Evolutionary conservation across 371 early-diverging fungal species (phyloP).

Genomic region (Mortierella sp.): DNA sequence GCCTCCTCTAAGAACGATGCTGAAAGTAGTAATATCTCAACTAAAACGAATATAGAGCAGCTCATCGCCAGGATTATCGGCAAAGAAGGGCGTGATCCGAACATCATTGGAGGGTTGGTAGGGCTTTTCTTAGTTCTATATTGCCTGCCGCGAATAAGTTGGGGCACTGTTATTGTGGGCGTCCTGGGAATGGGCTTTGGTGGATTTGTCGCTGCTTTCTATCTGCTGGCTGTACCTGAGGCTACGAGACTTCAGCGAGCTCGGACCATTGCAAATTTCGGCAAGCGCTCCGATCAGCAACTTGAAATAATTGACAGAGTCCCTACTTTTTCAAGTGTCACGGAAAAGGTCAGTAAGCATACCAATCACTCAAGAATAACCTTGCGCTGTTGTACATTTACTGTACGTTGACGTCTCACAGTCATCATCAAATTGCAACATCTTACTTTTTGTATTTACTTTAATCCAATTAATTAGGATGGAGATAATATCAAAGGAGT

Average conservation of each 20-base stretch:
- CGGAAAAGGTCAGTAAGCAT: conserved; percentile 18
- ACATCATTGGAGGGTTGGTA: conserved; percentile 1
- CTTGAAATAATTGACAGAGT: conserved; percentile 36
- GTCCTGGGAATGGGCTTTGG: conserved; percentile 39
- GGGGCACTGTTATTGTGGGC: conserved; percentile 30
- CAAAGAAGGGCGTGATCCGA: conserved; percentile 17
- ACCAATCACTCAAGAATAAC: not conserved
- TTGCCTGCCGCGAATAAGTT: conserved; percentile 19
- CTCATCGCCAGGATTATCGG: not conserved
- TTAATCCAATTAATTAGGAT: not conserved
- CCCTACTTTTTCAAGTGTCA: conserved; percentile 17
- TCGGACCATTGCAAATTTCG: conserved; percentile 29
- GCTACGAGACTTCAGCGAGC: conserved; percentile 41
- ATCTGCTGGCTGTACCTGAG: conserved; percentile 44
- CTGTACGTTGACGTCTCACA: not conserved
- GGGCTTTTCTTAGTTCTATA: conserved; percentile 12
- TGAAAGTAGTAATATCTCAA: not conserved
- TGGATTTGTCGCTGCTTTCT: conserved; percentile 40
- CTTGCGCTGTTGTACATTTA: not conserved
- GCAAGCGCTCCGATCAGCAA: conserved; percentile 19
- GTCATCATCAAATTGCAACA: not conserved
- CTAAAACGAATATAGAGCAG: not conserved
- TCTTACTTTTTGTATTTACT: not conserved
- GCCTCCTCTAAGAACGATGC: not conserved
- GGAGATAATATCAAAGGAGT: not conserved